Conservation (phyloP, 2,329 filamentous ascomycete genomes). For the Colletotrichum abscissum region DNA sequence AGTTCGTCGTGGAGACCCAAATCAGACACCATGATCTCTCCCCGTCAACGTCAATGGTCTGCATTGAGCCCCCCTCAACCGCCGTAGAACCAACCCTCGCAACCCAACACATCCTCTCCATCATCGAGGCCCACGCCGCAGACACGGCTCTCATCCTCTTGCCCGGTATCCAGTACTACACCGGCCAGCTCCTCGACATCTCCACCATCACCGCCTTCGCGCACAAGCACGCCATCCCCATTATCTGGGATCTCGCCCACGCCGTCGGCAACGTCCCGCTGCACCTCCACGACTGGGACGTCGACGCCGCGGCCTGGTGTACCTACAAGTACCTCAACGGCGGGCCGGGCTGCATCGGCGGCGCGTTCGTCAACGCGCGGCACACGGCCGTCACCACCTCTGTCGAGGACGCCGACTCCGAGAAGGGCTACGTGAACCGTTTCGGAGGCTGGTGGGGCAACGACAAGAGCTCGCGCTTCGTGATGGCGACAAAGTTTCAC, state of each 20-base stretch:
- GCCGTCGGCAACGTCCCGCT: conserved; percentile 87
- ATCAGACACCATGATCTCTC: conserved; percentile 75
- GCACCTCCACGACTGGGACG: conserved; percentile 85
- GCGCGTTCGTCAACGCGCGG: conserved; percentile 81
- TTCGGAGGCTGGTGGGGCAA: conserved; percentile 90
- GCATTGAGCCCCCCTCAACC: conserved; percentile 68
- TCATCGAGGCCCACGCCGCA: conserved; percentile 80
- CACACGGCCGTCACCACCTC: conserved; percentile 69
- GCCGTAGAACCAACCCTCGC: conserved; percentile 67
- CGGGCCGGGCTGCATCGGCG: conserved; percentile 84
- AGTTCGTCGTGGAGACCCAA: conserved; percentile 85
- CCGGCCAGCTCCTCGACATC: conserved; percentile 89
- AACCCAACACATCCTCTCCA: conserved; percentile 76
- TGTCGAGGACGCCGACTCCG: conserved; percentile 49
- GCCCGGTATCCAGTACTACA: conserved; percentile 92
- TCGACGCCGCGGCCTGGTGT: conserved; percentile 94
- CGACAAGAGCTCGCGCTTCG: conserved; percentile 80
- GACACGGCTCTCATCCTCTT: conserved; percentile 82
- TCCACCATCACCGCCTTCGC: conserved; percentile 82
- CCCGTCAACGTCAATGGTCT: conserved; percentile 73
- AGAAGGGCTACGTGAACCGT: conserved; percentile 69
- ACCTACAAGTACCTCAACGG: conserved; percentile 95
- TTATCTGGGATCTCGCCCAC: conserved; percentile 92
- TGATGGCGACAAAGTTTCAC: conserved; percentile 84
- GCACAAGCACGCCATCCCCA: conserved; percentile 74